phyloP scores from a whole-genome alignment of 1,139 yeast species.

The Yamadazyma dushanensis region DNA sequence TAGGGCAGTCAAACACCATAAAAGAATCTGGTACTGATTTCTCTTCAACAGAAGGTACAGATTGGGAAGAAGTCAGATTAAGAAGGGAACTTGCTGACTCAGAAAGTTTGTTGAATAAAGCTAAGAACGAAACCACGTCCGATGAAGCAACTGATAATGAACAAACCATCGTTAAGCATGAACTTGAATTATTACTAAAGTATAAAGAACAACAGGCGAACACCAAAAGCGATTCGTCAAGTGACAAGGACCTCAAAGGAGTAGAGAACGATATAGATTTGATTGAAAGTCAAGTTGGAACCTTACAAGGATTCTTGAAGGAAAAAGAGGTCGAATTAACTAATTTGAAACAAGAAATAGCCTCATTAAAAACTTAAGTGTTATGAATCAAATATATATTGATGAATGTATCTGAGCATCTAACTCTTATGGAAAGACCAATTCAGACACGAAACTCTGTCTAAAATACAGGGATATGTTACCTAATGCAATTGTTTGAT shows the following conservation, averaged over 20 bases:
- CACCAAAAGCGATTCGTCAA: constrained; percentile 9
- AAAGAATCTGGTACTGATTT: constrained; percentile 71
- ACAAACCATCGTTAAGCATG: constrained; percentile 52
- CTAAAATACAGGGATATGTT: background rate
- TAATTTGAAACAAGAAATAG: constrained; percentile 38
- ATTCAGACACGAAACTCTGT: no score
- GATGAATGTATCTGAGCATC: background rate
- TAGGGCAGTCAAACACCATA: constrained; percentile 52
- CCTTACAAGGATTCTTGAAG: constrained; percentile 56
- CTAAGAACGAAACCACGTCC: constrained; percentile 49
- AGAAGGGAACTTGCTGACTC: constrained; percentile 76
- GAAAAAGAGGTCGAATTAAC: constrained; percentile 53
- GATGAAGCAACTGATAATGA: constrained; percentile 26
- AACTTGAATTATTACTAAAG: constrained; percentile 76
- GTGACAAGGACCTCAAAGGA: constrained; percentile 34
- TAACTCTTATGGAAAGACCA: no score
- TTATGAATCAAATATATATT: background rate
- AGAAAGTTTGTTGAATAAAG: constrained; percentile 60
- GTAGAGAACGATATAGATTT: constrained; percentile 60
- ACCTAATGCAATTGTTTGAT: constrained; percentile 1
- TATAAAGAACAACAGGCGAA: constrained; percentile 54
- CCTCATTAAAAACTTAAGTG: constrained; percentile 1
- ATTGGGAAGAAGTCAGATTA: constrained; percentile 85
- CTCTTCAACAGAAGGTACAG: constrained; percentile 70
- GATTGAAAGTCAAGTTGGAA: constrained; percentile 63